Evolutionary conservation across 2,329 filamentous ascomycete species (phyloP).

Genomic region (Colletotrichum echinochloae): DNA sequence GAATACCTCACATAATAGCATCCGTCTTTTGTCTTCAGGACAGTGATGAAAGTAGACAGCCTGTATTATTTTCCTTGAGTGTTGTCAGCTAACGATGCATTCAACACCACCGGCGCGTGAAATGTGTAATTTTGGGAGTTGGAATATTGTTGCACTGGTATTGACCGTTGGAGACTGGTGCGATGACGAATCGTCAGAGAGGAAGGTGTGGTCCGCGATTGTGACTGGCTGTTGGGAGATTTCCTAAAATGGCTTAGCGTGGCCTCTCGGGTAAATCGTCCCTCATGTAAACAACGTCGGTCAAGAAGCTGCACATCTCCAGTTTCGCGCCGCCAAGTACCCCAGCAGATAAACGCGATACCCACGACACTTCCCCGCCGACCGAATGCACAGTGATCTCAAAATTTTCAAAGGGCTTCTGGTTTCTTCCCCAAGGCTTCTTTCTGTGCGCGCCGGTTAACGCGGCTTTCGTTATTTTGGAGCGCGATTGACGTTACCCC

Average conservation of each 20-base stretch:
- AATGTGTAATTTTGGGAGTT: neutral
- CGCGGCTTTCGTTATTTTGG: conserved; percentile 22
- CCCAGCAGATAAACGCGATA: conserved; percentile 30
- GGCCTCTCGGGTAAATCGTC: conserved; percentile 27
- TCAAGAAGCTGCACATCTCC: conserved; percentile 22
- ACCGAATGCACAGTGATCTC: neutral
- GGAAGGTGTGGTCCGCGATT: conserved; percentile 40
- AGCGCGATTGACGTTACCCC: conserved; percentile 22
- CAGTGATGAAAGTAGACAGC: neutral
- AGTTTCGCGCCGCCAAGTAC: conserved; percentile 28
- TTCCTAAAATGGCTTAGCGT: conserved; percentile 43
- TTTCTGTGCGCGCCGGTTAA: conserved; percentile 23
- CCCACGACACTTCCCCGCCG: conserved; percentile 21
- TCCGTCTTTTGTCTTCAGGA: too few species aligned
- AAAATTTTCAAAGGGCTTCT: neutral
- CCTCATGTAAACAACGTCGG: conserved; percentile 43
- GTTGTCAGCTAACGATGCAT: neutral
- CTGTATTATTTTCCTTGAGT: neutral
- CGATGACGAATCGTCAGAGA: conserved; percentile 17
- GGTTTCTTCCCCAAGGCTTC: too few species aligned
- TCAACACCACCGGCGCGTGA: neutral
- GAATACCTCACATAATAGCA: neutral
- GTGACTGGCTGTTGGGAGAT: conserved; percentile 29
- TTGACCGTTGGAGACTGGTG: neutral
- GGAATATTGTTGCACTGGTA: neutral